Base-by-base conservation (phyloP, 73 alveolate species). In the Tetrahymena malaccensis region DNA sequence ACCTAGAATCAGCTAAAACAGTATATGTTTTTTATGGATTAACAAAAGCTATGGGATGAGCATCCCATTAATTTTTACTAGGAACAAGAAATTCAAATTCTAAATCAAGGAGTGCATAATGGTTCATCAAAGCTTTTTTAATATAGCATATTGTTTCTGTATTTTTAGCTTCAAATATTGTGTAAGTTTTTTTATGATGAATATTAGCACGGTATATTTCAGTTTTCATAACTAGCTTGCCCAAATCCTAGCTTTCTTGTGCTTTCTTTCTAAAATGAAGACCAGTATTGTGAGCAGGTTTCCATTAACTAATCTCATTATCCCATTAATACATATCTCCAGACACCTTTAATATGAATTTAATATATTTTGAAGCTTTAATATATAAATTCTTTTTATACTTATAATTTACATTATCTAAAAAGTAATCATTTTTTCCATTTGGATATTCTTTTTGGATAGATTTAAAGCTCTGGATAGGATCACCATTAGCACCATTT, bases 21-120 rank as follows among this genome's bases (percentile, higher is more conserved):
- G 85, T 93, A 85, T 85, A 95, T n/a, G 95, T 89, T 31, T 95
- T 95, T 93, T 89, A 50, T 33, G 97, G 97, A 27, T 95, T 95
- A 9, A 95, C 40, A 27, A 95, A 94, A 55, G 93, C 94, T 16
- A 95, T 85, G 12, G 97, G 95, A 85, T 95, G 97, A 27, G 94
- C 85, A 34, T 95, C 95, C 97, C 97, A 95, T 19, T 89, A 57
- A 37, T 95, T 94, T 57, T 95, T 95, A 12, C 95, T 85, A 50
- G 93, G 95, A 55, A 95, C 95, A 85, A 95, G 94, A 37, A 95
- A 95, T 27, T 95, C 97, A 50, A 55, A 34, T 43, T 89, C 94
- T 16, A 95, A 16, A 89, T 95, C 97, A 12, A 55, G 70, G 19
- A 95, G 93, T 27, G 94, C 83, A 31, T 85, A 89, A 55, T 95